A percentile compares a stretch with the other conserved stretches of the same genome.
phyloP scores from a whole-genome alignment of 2,329 filamentous ascomycete genomes.

The Fusarium irregulare region DNA sequence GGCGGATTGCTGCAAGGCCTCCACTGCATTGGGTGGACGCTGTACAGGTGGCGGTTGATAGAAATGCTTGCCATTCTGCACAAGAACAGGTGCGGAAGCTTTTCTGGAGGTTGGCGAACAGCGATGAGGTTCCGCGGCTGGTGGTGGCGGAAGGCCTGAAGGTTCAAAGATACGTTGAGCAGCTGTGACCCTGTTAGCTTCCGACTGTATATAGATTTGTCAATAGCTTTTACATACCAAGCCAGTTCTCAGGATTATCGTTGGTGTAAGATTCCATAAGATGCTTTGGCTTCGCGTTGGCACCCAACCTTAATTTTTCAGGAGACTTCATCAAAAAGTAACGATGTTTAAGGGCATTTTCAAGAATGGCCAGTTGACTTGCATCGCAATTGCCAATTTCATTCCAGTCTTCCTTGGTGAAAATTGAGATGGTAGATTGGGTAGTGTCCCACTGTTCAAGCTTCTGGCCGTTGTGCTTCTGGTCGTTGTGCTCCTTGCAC shows the following conservation, averaged over 20 bases:
- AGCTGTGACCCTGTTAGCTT: conserved; percentile 43
- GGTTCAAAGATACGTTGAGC: conserved; percentile 44
- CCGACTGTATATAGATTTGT: background rate
- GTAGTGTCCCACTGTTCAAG: conserved; percentile 48
- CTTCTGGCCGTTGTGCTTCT: conserved; percentile 49
- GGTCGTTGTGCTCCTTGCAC: conserved; percentile 43
- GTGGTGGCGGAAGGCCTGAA: conserved; percentile 48
- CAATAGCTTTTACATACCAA: conserved; percentile 45
- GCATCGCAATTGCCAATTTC: conserved; percentile 40
- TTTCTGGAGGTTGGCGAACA: conserved; percentile 37
- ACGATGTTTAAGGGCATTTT: conserved; percentile 50
- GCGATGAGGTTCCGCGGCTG: conserved; percentile 35
- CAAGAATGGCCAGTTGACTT: conserved; percentile 45
- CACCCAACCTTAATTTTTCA: conserved; percentile 5
- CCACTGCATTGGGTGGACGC: conserved; percentile 37
- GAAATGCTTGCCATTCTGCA: conserved; percentile 44
- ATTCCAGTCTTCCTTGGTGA: conserved; percentile 46
- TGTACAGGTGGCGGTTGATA: conserved; percentile 29
- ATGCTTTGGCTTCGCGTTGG: conserved; percentile 40
- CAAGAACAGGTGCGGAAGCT: conserved; percentile 28
- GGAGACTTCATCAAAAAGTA: conserved; percentile 44
- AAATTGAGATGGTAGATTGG: conserved; percentile 44
- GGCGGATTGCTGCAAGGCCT: conserved; percentile 46
- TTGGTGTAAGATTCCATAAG: conserved; percentile 44
- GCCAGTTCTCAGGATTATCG: conserved; percentile 51